Conservation (phyloP, 2,329 filamentous ascomycete species). For the Stachybotrys chlorohalonatus region DNA sequence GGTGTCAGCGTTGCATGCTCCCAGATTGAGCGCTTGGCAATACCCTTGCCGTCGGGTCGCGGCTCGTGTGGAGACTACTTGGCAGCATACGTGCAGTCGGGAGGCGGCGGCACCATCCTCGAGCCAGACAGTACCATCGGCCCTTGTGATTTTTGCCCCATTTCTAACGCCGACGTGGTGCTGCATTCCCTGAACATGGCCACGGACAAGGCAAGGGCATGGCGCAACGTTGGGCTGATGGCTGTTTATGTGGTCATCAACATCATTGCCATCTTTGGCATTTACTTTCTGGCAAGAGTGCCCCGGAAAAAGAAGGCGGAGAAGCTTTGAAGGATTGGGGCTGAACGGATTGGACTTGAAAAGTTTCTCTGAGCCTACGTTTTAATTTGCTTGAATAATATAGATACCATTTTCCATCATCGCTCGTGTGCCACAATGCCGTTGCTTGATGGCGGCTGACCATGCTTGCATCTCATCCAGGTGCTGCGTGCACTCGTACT, state of each 20-base stretch:
- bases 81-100: slow-evolving; percentile 3
- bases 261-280: not conserved
- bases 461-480: no score
- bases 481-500: no score
- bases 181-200: not conserved
- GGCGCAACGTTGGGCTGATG: slow-evolving; percentile 1
- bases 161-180: slow-evolving; percentile 1
- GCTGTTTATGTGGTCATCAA: not conserved
- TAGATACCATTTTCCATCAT: no score
- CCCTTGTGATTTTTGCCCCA: not conserved
- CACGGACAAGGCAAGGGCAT: not conserved
- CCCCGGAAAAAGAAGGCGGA: not conserved
- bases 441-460: no score
- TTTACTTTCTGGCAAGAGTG: not conserved
- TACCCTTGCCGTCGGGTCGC: slow-evolving; percentile 4
- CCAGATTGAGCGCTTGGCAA: slow-evolving; percentile 6
- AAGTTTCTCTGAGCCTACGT: no score
- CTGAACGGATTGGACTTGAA: no score
- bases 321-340: no score
- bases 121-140: not conserved
- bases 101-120: slow-evolving; percentile 5
- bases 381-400: no score
- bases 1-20: slow-evolving; percentile 7
- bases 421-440: no score
- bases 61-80: slow-evolving; percentile 7